Base-by-base conservation (phyloP, 495 filamentous ascomycete genomes). In the Letharia columbiana region DNA sequence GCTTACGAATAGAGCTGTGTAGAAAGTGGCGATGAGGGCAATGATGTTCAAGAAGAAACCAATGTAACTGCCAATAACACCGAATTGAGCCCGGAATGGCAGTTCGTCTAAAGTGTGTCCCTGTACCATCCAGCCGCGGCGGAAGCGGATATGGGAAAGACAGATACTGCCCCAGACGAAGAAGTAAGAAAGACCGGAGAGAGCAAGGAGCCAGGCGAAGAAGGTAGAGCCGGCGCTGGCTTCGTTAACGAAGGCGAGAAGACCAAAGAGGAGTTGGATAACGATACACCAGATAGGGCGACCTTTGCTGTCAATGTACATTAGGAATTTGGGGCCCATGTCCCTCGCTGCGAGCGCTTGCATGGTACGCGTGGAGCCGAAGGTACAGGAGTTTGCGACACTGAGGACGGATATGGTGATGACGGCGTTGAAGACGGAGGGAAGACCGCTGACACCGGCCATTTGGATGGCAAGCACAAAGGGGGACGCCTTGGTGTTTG, bases 141-240 rank as follows among this genome's bases (percentile, higher is more conserved):
- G 84, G 83, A 91, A 90, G 37, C 89, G 84, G 71, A 92, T 89
- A 70, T 91, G 89, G 4, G 87, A 81, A 18, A 89, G 71, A 75
- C 83, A 87, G 74, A 91, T 87, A 60, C 84, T 85, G 20, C 83
- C 86, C 86, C 86, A 92, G 63, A 84, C 81, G 76, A 91, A 90
- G 72, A 91, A 82, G 73, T 81, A 78, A 39, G 82, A 79, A 28
- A 90, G 79, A 66, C 85, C 88, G 6, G 86, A 87, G 23, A 92
- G 75, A 12, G 87, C 79, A 33, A 89, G 82, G 31, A 92, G 82
- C 89, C 89, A 92, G 67, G 70, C 70, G 62, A 85, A 83, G 58
- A 81, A 76, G 2, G 68, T 63, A 13, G 67, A 57, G 49, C 80
- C 81, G 18, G 67, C 49, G 0, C 69, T 57, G 10, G 80, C 79